Percentiles rank a stretch among this genome's conserved stretches.
Conservation (phyloP, 768 basidiomycete genomes). For the Crucibulum laeve region DNA sequence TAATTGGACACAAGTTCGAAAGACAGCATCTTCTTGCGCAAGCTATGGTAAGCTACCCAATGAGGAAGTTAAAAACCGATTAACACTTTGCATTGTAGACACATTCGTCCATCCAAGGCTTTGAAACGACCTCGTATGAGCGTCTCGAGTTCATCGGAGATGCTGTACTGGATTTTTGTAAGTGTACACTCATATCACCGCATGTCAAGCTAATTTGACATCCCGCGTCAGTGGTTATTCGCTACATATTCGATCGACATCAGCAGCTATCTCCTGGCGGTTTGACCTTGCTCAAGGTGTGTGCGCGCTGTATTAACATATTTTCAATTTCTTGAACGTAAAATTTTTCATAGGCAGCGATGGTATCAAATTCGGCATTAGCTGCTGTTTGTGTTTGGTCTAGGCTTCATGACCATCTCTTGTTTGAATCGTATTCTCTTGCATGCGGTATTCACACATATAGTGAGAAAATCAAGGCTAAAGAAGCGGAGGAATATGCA, state of each 20-base stretch:
- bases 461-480: slow-evolving; percentile 37
- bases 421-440: slow-evolving; percentile 52
- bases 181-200: slow-evolving; percentile 19
- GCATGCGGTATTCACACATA: slow-evolving; percentile 51
- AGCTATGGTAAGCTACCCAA: slow-evolving; percentile 53
- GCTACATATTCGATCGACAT: slow-evolving; percentile 63
- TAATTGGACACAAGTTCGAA: slow-evolving; percentile 61
- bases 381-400: slow-evolving; percentile 72
- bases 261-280: slow-evolving; percentile 66
- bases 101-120: slow-evolving; percentile 56
- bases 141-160: slow-evolving; percentile 85
- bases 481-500: slow-evolving; percentile 42
- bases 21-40: slow-evolving; percentile 63
- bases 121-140: slow-evolving; percentile 60
- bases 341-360: slow-evolving; percentile 53
- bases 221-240: slow-evolving; percentile 57
- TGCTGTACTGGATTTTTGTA: slow-evolving; percentile 80
- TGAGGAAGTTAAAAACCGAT: not conserved
- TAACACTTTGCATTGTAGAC: slow-evolving; percentile 46
- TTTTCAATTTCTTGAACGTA: slow-evolving; percentile 6
- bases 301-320: slow-evolving; percentile 6
- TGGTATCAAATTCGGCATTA: slow-evolving; percentile 80
- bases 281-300: slow-evolving; percentile 76
- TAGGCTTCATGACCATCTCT: slow-evolving; percentile 59
- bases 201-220: slow-evolving; percentile 7